A percentile compares a stretch with the other conserved stretches of the same genome.
Evolutionary conservation across 2,329 filamentous ascomycete species (phyloP).

Genomic region (Talaromyces pinophilus): DNA sequence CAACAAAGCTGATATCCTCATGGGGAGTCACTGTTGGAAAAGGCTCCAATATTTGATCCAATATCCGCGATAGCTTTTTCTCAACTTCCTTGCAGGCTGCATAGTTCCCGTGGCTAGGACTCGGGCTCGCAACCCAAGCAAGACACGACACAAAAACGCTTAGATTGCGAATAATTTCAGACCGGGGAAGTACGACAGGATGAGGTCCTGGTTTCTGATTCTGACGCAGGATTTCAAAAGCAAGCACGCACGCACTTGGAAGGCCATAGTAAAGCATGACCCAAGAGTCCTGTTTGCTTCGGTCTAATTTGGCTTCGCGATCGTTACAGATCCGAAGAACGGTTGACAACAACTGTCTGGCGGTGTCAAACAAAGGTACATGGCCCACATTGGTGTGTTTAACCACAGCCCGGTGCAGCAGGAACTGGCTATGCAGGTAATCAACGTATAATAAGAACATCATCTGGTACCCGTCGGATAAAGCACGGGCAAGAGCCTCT

Average conservation of each 20-base stretch:
- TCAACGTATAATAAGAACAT: conserved; percentile 36
- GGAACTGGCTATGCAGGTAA: conserved; percentile 39
- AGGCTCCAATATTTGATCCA: conserved; percentile 40
- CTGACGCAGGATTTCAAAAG: conserved; percentile 35
- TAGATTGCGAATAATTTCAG: conserved; percentile 30
- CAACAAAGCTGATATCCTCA: conserved; percentile 28
- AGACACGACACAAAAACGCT: conserved; percentile 29
- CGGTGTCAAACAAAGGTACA: conserved; percentile 36
- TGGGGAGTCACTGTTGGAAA: conserved; percentile 29
- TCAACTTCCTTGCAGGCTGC: conserved; percentile 39
- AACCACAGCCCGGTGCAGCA: conserved; percentile 37
- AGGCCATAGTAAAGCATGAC: conserved; percentile 34
- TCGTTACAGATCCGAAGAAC: conserved; percentile 33
- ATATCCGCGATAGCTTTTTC: conserved; percentile 39
- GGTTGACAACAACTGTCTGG: conserved; percentile 34
- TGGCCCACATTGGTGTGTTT: conserved; percentile 37
- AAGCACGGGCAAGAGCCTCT: conserved; percentile 20
- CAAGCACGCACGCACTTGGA: conserved; percentile 34
- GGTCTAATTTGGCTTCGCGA: conserved; percentile 33
- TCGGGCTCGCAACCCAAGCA: conserved; percentile 36
- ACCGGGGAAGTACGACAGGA: conserved; percentile 25
- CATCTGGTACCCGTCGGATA: conserved; percentile 19
- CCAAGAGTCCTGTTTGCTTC: conserved; percentile 39
- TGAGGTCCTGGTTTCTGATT: conserved; percentile 32
- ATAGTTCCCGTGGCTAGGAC: conserved; percentile 39